phyloP scores from a whole-genome alignment of 441 rosid genomes.

The Adansonia grandidieri region DNA sequence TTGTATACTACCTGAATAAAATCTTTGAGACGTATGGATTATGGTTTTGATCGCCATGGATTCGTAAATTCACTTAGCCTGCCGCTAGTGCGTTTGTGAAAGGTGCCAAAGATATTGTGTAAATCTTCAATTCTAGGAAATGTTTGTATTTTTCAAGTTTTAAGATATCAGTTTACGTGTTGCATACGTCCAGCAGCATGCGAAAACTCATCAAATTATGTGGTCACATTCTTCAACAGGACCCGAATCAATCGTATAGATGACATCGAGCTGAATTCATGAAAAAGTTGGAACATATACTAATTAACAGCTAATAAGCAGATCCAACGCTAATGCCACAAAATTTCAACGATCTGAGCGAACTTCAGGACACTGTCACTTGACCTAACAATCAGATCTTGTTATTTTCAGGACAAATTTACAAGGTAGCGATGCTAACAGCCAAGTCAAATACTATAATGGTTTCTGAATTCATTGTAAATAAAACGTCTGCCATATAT shows the following conservation, averaged over 20 bases:
- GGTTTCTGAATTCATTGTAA: no score
- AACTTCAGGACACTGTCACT: background rate
- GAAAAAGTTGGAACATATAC: background rate
- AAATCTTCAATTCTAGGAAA: no score
- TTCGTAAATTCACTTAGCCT: no score
- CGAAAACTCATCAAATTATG: background rate
- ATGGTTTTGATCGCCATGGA: conserved; percentile 26
- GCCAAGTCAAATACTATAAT: no score
- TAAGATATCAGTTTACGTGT: no score
- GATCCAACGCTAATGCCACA: background rate
- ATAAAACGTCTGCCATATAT: background rate
- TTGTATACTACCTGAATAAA: conserved; percentile 39
- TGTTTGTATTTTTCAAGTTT: no score
- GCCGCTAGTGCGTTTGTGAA: background rate
- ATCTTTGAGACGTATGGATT: conserved; percentile 40
- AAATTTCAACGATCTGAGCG: background rate
- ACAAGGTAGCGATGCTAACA: no score
- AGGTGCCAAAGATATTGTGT: no score
- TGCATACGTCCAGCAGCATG: background rate
- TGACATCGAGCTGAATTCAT: background rate
- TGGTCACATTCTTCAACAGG: no score
- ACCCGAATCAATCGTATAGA: no score
- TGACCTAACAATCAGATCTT: background rate
- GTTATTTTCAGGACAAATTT: background rate
- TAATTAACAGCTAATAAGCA: background rate